Evolutionary conservation across 306 rosid species (phyloP).

Genomic region (Cucumis hystrix): DNA sequence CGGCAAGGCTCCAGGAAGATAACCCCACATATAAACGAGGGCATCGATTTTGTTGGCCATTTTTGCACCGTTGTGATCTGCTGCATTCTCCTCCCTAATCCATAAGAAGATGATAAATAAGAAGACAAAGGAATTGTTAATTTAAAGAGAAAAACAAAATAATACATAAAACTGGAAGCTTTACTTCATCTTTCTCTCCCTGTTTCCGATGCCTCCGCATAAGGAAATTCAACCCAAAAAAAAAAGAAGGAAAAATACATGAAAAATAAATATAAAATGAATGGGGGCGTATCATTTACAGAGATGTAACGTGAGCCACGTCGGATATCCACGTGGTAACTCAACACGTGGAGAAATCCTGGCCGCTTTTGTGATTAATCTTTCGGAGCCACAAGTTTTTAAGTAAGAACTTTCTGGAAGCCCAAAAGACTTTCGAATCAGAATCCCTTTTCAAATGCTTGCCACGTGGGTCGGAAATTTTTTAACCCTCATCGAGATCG

Average conservation of each 20-base stretch:
- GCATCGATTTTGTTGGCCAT: slow-evolving; percentile 26
- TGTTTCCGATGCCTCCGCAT: neutral
- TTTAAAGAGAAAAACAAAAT: neutral
- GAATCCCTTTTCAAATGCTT: neutral
- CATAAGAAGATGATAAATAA: neutral
- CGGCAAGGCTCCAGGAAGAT: slow-evolving; percentile 71
- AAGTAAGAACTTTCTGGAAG: slow-evolving; percentile 44
- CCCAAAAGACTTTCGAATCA: neutral
- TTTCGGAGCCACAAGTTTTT: neutral
- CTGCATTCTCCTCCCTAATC: slow-evolving; percentile 35
- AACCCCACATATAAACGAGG: slow-evolving; percentile 73
- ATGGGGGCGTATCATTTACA: slow-evolving; percentile 27
- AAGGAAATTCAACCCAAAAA: neutral
- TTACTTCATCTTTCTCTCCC: neutral
- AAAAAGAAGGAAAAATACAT: neutral
- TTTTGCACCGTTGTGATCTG: slow-evolving; percentile 14
- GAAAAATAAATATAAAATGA: neutral
- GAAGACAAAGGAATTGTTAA: neutral
- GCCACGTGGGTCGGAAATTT: neutral
- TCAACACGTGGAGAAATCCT: slow-evolving; percentile 34
- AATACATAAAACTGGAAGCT: neutral
- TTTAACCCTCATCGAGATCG: neutral
- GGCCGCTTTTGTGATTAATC: slow-evolving; percentile 5
- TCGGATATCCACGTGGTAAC: slow-evolving; percentile 22
- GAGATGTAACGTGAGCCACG: slow-evolving; percentile 30